Conservation (phyloP, 2,329 filamentous ascomycete species). For the Aspergillus phoenicis region DNA sequence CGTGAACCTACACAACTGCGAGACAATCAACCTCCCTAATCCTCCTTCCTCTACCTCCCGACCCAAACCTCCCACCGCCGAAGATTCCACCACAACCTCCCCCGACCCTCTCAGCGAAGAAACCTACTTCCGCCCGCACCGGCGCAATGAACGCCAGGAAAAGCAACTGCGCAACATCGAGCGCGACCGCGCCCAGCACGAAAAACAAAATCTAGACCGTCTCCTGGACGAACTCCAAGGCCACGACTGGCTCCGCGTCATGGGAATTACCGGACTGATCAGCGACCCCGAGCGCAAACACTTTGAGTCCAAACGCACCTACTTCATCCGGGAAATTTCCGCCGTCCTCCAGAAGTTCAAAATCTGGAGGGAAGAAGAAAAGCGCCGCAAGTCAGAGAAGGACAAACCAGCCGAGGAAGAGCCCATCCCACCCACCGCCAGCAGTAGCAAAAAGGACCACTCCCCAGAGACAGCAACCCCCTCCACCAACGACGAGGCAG, state of each 20-base stretch:
- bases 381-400: constrained; percentile 74
- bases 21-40: constrained; percentile 29
- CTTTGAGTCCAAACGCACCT: constrained; percentile 80
- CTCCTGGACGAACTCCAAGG: constrained; percentile 81
- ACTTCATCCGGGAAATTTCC: constrained; percentile 83
- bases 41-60: constrained; percentile 19
- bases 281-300: constrained; percentile 84
- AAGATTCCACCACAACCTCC: constrained; percentile 1
- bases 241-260: constrained; percentile 87
- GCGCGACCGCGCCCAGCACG: constrained; percentile 66
- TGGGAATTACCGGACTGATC: constrained; percentile 77
- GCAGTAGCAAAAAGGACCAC: background rate
- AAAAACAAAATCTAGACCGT: constrained; percentile 66
- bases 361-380: constrained; percentile 86
- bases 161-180: constrained; percentile 70
- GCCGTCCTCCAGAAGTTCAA: constrained; percentile 84
- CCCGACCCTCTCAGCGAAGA: constrained; percentile 60
- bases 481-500: constrained; percentile 23
- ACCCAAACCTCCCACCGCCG: constrained; percentile 4
- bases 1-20: constrained; percentile 40
- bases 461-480: constrained; percentile 6
- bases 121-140: constrained; percentile 61
- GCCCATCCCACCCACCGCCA: too few species aligned
- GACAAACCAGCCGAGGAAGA: constrained; percentile 53
- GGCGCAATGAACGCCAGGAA: constrained; percentile 65